These are phyloP conservation scores for Suhomyces coccinellae DNA, from an alignment of 1,139 yeast species.

Conservation along the genomic window DNA sequence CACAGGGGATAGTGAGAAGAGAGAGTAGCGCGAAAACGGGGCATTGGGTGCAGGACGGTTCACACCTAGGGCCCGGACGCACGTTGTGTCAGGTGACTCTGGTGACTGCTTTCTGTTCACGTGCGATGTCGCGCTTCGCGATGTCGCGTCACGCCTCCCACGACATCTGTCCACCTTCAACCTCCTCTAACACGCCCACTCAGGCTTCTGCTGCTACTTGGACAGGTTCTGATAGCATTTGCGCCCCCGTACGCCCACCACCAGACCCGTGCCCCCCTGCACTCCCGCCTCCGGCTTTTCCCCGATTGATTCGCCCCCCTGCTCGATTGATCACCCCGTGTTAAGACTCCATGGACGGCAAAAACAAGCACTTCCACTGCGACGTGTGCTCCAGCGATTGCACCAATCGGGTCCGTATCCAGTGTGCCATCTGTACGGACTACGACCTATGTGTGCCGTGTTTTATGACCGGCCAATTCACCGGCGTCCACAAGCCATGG, in stretches of 20 bases:
- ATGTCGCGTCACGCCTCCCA: constrained; percentile 2
- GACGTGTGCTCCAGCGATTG: constrained; percentile 95
- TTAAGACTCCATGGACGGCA: constrained; percentile 19
- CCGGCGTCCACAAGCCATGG: constrained; percentile 90
- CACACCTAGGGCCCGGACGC: too few species aligned
- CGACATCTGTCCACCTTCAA: constrained; percentile 10
- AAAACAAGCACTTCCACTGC: constrained; percentile 70
- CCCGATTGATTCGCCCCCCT: constrained; percentile 6
- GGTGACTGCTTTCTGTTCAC: neutral
- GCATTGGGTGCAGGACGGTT: constrained; percentile 1
- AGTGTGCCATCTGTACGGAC: constrained; percentile 90
- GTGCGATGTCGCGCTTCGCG: neutral
- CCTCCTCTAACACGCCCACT: neutral
- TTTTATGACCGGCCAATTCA: constrained; percentile 77
- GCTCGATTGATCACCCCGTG: constrained; percentile 8
- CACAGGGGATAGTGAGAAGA: constrained; percentile 4
- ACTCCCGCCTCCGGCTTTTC: neutral
- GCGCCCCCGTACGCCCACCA: neutral
- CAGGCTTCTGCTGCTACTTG: neutral
- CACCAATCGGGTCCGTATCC: constrained; percentile 83
- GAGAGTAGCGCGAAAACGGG: neutral
- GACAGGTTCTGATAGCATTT: neutral
- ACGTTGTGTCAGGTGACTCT: neutral
- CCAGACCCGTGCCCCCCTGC: neutral
- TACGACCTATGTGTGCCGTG: constrained; percentile 97